Evolutionary conservation across 495 filamentous ascomycete genomes (phyloP), one percentile per base, ranked within the genome.

Genomic region (Lindgomyces ingoldianus): DNA sequence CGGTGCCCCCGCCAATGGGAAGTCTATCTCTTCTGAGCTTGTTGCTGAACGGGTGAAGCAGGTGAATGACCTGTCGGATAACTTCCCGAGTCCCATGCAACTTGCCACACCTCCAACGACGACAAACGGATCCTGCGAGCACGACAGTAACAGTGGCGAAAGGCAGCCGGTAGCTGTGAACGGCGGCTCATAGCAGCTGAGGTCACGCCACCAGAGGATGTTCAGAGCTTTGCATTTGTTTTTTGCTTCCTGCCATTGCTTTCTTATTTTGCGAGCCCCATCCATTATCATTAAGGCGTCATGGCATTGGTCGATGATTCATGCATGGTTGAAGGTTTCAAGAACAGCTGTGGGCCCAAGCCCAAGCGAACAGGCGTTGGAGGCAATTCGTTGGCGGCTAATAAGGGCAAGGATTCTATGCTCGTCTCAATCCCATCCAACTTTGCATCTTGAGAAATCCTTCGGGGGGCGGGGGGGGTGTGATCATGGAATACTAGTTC

Each of bases 31-130:
- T 14, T 36, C 57, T 11, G 62, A 67, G 22, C 25, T 65, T 14
- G 55, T 46, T 33, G 64, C 72, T 48, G 58, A 62, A 16, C 51
- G 57, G 21, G 54, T 64, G 21, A 60, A 45, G 59, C 64, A 57
- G 65, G 46, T 14, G 60, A 46, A 49, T 25, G 49, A 54, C 26
- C 45, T 4, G 33, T 12, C 21, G 18, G 25, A 62, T 30, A 48
- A 46, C n/a, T 36, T 65, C 29, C 25, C 47, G 2, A 66, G 66
- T 27, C 54, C 67, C 8, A 58, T 70, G 66, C 74, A 75, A 52
- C 73, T 73, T 6, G 74, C 75, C 4, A 77, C 74, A 26, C 75
- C 74, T 9, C 69, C 68, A 2, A 74, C 72, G 0, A 76, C 72
- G 8, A 75, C 71, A 1, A 70, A 69, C 26, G 69, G 63, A 48